A percentile compares a stretch with the other conserved stretches of the same genome.
phyloP scores from a whole-genome alignment of 129 eudicot species.

The Mikania micrantha region DNA sequence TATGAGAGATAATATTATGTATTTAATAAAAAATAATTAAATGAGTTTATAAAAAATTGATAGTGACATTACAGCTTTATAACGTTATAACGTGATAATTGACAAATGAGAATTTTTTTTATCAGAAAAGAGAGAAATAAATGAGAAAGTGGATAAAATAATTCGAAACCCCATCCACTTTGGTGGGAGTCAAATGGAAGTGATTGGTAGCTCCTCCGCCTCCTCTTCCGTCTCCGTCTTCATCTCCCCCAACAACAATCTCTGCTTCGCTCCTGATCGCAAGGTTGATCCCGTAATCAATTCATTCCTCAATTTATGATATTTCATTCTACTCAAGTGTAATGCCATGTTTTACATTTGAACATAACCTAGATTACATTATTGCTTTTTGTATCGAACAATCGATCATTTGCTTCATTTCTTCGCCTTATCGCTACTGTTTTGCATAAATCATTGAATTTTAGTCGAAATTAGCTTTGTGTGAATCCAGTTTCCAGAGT shows the following conservation, averaged over 20 bases:
- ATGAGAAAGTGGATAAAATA: background rate
- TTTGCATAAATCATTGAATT: background rate
- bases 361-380: conserved; percentile 21
- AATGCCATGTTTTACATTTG: background rate
- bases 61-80: no score
- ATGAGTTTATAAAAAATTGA: no score
- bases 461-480: background rate
- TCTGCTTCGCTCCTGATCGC: conserved; percentile 5
- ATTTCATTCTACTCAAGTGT: background rate
- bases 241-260: conserved; percentile 14
- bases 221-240: conserved; percentile 18
- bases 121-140: no score
- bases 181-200: conserved; percentile 36
- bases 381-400: background rate
- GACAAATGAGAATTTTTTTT: no score
- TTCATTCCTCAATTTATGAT: background rate
- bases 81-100: no score
- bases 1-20: no score
- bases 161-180: conserved; percentile 30
- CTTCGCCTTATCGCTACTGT: background rate
- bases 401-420: background rate
- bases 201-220: conserved; percentile 25
- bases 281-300: conserved; percentile 16
- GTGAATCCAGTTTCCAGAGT: background rate
- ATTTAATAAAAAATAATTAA: no score